Conservation (phyloP, 768 basidiomycete species). For the Inosperma sp. region DNA sequence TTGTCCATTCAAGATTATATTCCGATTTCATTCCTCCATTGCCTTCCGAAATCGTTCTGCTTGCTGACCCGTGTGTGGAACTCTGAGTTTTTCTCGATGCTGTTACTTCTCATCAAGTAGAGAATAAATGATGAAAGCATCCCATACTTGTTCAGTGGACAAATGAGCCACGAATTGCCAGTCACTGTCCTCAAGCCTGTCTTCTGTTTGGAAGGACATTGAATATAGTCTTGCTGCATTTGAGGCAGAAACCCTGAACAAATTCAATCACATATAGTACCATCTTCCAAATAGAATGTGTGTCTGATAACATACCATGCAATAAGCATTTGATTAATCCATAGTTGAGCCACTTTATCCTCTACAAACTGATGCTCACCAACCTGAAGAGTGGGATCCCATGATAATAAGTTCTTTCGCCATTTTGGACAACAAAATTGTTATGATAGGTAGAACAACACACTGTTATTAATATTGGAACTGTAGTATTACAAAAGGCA, state of each 20-base stretch:
- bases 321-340: slow-evolving; percentile 17
- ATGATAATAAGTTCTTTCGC: slow-evolving; percentile 19
- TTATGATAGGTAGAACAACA: slow-evolving; percentile 22
- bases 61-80: slow-evolving; percentile 26
- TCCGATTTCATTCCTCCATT: slow-evolving; percentile 22
- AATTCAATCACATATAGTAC: no score
- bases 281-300: no score
- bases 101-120: slow-evolving; percentile 24
- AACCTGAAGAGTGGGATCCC: slow-evolving; percentile 21
- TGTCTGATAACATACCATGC: no score
- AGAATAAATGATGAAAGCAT: slow-evolving; percentile 24
- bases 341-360: slow-evolving; percentile 13
- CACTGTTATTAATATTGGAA: slow-evolving; percentile 8
- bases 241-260: slow-evolving; percentile 18
- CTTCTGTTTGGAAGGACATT: slow-evolving; percentile 6
- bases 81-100: slow-evolving; percentile 10
- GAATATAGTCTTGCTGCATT: slow-evolving; percentile 17
- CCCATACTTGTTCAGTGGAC: slow-evolving; percentile 29
- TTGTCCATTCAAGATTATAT: slow-evolving; percentile 22
- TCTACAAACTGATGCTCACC: slow-evolving; percentile 27
- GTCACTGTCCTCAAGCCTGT: slow-evolving; percentile 7
- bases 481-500: background rate
- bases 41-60: slow-evolving; percentile 22
- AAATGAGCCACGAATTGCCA: slow-evolving; percentile 22
- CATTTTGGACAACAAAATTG: slow-evolving; percentile 17